A percentile compares a stretch with the other conserved stretches of the same genome.
Conservation (phyloP, 2,329 filamentous ascomycete genomes). For the Aspergillus carbonarius region DNA sequence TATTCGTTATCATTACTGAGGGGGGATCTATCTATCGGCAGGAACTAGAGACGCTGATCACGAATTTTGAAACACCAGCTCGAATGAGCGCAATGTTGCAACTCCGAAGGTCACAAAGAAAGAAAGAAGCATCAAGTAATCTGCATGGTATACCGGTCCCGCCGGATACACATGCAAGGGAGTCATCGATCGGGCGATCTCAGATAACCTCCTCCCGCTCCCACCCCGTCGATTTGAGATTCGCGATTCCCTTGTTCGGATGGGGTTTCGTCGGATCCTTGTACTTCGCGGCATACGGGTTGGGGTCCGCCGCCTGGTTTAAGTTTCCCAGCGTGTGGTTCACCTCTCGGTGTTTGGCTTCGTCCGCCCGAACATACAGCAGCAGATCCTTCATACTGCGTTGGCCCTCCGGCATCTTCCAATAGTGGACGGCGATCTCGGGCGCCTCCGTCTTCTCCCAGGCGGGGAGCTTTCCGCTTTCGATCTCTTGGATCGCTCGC, state of each 20-base stretch:
- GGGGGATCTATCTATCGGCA: not conserved
- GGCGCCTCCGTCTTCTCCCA: slow-evolving; percentile 80
- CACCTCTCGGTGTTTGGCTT: slow-evolving; percentile 87
- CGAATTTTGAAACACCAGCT: not conserved
- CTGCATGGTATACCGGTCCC: not conserved
- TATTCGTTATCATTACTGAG: not conserved
- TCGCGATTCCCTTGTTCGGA: slow-evolving; percentile 65
- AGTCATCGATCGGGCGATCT: slow-evolving; percentile 10
- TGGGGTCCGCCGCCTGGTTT: slow-evolving; percentile 80
- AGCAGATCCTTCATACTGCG: slow-evolving; percentile 83
- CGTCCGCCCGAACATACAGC: slow-evolving; percentile 84
- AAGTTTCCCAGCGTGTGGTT: slow-evolving; percentile 94
- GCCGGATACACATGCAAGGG: not conserved
- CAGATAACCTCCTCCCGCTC: slow-evolving; percentile 76
- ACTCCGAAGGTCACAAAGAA: too few species aligned
- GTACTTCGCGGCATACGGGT: slow-evolving; percentile 85
- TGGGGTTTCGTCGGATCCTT: slow-evolving; percentile 67
- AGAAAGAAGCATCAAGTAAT: not conserved
- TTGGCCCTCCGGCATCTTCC: slow-evolving; percentile 84
- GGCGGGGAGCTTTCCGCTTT: slow-evolving; percentile 75
- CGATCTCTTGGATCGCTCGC: slow-evolving; percentile 80
- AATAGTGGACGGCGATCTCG: slow-evolving; percentile 87
- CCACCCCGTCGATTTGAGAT: slow-evolving; percentile 71
- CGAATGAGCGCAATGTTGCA: not conserved
- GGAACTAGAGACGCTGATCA: not conserved